Conservation (phyloP, 2,329 filamentous ascomycete species). For the Scorias spongiosa region DNA sequence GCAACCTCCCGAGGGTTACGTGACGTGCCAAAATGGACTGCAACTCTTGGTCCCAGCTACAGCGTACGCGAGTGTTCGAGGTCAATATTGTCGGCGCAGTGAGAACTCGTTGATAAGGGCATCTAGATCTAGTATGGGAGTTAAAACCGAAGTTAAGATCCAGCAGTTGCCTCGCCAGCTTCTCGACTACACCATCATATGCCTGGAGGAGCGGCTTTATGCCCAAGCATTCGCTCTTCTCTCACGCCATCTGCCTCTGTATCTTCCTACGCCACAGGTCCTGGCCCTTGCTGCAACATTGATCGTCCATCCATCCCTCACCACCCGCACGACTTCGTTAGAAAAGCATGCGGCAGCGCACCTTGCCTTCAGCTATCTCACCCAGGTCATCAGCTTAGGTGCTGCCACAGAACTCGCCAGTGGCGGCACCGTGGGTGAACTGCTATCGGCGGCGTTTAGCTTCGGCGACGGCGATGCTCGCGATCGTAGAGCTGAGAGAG, state of each 20-base stretch:
- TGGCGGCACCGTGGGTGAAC: constrained; percentile 55
- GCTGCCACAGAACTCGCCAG: background rate
- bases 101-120: too few relatives aligned
- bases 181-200: constrained; percentile 51
- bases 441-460: constrained; percentile 54
- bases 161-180: constrained; percentile 46
- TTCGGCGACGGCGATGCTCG: constrained; percentile 32
- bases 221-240: constrained; percentile 37
- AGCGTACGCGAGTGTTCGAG: too few relatives aligned
- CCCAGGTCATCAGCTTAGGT: constrained; percentile 42
- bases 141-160: constrained; percentile 22
- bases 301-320: constrained; percentile 66
- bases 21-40: too few relatives aligned
- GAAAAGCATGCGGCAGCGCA: constrained; percentile 50
- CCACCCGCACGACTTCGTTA: constrained; percentile 50
- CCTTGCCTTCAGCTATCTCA: constrained; percentile 55
- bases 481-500: background rate
- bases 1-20: too few relatives aligned
- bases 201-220: constrained; percentile 58
- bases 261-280: constrained; percentile 55
- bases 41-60: too few relatives aligned
- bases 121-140: background rate
- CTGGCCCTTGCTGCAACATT: constrained; percentile 67
- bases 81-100: too few relatives aligned
- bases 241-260: constrained; percentile 38